Evolutionary conservation across 2,329 filamentous ascomycete genomes (phyloP).

Genomic region (Xylaria sp.): DNA sequence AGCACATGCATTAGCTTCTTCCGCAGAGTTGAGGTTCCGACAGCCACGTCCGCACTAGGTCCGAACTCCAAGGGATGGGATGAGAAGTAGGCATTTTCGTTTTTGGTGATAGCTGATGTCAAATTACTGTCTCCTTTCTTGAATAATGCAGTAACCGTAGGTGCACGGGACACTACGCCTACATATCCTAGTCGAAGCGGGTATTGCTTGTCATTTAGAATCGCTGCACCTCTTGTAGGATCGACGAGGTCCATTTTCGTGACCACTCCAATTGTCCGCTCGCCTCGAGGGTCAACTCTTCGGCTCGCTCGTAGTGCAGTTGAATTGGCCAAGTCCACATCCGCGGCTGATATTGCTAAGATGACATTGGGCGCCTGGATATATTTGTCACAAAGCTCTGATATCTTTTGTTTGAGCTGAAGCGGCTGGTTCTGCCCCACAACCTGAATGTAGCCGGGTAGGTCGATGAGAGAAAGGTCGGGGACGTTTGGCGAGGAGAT

Average conservation of each 20-base stretch:
- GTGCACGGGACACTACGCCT: slow-evolving; percentile 89
- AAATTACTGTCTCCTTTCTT: slow-evolving; percentile 85
- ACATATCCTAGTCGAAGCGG: slow-evolving; percentile 96
- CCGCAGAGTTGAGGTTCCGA: slow-evolving; percentile 86
- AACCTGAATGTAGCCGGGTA: slow-evolving; percentile 98
- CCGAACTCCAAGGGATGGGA: slow-evolving; percentile 85
- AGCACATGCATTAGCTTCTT: slow-evolving; percentile 98
- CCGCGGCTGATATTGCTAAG: slow-evolving; percentile 94
- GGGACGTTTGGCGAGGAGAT: slow-evolving; percentile 97
- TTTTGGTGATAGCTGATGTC: slow-evolving; percentile 82
- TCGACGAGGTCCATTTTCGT: slow-evolving; percentile 99
- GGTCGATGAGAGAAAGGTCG: slow-evolving; percentile 93
- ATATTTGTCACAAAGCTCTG: slow-evolving; percentile 97
- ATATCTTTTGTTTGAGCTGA: slow-evolving; percentile 94
- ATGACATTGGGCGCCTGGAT: slow-evolving; percentile 97
- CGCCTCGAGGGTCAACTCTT: slow-evolving; percentile 91
- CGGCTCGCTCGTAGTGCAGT: slow-evolving; percentile 90
- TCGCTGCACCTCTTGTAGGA: slow-evolving; percentile 77
- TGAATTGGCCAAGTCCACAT: slow-evolving; percentile 97
- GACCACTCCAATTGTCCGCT: slow-evolving; percentile 97
- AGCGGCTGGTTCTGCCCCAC: slow-evolving; percentile 89
- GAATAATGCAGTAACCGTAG: slow-evolving; percentile 77
- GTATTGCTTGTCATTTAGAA: slow-evolving; percentile 91
- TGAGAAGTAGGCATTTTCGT: slow-evolving; percentile 88
- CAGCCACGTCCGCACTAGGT: slow-evolving; percentile 74